A percentile compares a stretch with the other conserved stretches of the same genome.
These are phyloP conservation scores for Trametes sanguinea DNA, from an alignment of 768 basidiomycete species.

Conservation along the genomic window DNA sequence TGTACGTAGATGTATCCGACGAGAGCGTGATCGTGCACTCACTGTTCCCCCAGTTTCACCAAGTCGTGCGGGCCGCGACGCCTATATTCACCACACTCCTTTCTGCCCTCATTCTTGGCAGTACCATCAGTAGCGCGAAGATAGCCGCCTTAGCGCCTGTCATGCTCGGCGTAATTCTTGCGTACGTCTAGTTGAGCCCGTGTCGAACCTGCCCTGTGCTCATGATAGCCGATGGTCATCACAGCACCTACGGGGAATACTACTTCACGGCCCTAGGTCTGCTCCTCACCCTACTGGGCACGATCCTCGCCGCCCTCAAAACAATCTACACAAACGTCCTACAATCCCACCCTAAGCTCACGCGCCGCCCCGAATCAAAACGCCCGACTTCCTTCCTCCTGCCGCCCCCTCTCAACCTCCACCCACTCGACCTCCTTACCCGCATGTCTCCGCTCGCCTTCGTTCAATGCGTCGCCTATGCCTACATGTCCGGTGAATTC, in stretches of 20 bases:
- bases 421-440: conserved; percentile 84
- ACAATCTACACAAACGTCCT: conserved; percentile 88
- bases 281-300: conserved; percentile 85
- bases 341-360: conserved; percentile 42
- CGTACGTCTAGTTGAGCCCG: conserved; percentile 50
- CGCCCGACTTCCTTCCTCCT: conserved; percentile 12
- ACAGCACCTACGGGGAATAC: conserved; percentile 93
- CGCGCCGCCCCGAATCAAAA: conserved; percentile 17
- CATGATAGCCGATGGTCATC: background rate
- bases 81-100: conserved; percentile 90
- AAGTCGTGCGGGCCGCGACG: conserved; percentile 91
- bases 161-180: conserved; percentile 86
- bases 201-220: background rate
- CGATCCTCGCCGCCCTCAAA: conserved; percentile 89
- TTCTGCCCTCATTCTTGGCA: conserved; percentile 66
- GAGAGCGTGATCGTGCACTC: background rate
- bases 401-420: conserved; percentile 44
- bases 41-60: conserved; percentile 73
- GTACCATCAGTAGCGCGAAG: conserved; percentile 60
- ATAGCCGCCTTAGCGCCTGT: conserved; percentile 80
- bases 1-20: conserved; percentile 46
- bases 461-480: conserved; percentile 79
- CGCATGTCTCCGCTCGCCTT: conserved; percentile 93
- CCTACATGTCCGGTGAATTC: conserved; percentile 81
- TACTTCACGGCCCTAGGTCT: conserved; percentile 87